These are phyloP conservation scores for Entomortierella beljakovae DNA, from an alignment of 192 early-diverging fungal species.

Conservation along the genomic window DNA sequence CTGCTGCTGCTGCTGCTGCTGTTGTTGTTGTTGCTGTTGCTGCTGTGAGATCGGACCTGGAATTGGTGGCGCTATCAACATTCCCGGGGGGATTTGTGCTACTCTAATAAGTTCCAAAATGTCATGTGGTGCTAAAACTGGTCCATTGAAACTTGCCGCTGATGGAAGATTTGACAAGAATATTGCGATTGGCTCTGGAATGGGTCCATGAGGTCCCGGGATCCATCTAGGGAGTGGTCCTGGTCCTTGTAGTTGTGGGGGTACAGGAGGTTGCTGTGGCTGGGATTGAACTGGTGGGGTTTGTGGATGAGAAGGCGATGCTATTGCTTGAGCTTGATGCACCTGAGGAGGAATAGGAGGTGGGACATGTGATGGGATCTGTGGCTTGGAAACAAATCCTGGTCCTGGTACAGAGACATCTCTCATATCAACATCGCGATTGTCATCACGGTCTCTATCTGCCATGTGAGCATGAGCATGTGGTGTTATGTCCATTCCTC, in stretches of 20 bases:
- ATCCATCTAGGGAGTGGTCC: constrained; percentile 43
- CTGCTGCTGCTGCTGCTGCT: too few relatives aligned
- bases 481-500: constrained; percentile 44
- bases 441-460: constrained; percentile 24
- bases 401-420: constrained; percentile 22
- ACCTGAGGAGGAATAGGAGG: constrained; percentile 28
- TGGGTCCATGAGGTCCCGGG: constrained; percentile 39
- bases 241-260: constrained; percentile 13
- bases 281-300: constrained; percentile 12
- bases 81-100: constrained; percentile 52
- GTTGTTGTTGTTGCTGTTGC: not conserved
- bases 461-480: constrained; percentile 28
- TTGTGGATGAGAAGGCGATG: constrained; percentile 8
- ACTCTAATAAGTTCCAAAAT: constrained; percentile 58
- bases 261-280: constrained; percentile 5
- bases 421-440: constrained; percentile 28
- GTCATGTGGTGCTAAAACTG: constrained; percentile 49
- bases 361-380: constrained; percentile 16
- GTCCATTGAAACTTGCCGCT: constrained; percentile 57
- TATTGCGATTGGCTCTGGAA: constrained; percentile 60
- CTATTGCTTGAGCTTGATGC: constrained; percentile 13
- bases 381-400: constrained; percentile 35
- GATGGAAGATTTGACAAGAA: constrained; percentile 61
- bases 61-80: constrained; percentile 45
- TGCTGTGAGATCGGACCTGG: constrained; percentile 11